phyloP scores from a whole-genome alignment of 1,284 basidiomycete genomes.

The Fomitopsis pinicola region DNA sequence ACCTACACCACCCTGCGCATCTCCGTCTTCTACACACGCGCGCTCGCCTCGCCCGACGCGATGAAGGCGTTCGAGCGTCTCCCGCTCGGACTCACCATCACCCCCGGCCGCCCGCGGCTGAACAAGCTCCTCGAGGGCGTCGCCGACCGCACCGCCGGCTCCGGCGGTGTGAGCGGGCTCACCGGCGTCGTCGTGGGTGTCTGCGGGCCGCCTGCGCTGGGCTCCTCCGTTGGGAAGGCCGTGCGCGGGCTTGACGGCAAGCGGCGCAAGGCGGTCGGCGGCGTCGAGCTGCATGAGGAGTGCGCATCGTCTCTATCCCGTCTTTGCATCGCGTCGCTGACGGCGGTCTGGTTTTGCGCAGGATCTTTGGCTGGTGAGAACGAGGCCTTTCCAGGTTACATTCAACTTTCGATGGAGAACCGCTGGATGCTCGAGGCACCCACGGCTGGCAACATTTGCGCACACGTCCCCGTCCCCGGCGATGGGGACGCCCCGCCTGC shows the following conservation, averaged over 20 bases:
- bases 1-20: slow-evolving; percentile 38
- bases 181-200: slow-evolving; percentile 61
- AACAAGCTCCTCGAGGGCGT: slow-evolving; percentile 41
- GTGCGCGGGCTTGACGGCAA: slow-evolving; percentile 44
- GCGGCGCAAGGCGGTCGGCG: slow-evolving; percentile 55
- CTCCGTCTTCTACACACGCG: slow-evolving; percentile 63
- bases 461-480: not conserved
- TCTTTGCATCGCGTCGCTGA: slow-evolving; percentile 31
- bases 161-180: slow-evolving; percentile 17
- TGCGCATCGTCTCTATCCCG: slow-evolving; percentile 20
- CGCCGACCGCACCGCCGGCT: slow-evolving; percentile 39
- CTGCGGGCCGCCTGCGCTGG: slow-evolving; percentile 60
- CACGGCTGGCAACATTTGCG: not conserved
- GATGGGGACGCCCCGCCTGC: not conserved
- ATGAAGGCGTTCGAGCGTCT: slow-evolving; percentile 31
- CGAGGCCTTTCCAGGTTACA: not conserved
- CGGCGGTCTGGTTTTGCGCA: slow-evolving; percentile 26
- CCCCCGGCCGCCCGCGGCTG: slow-evolving; percentile 46
- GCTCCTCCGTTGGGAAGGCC: slow-evolving; percentile 47
- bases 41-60: slow-evolving; percentile 22
- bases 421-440: not conserved
- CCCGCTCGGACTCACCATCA: slow-evolving; percentile 41
- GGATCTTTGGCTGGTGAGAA: slow-evolving; percentile 21
- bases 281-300: slow-evolving; percentile 72
- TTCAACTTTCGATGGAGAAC: not conserved